A percentile compares a stretch with the other conserved stretches of the same genome.
phyloP scores from a whole-genome alignment of 1,284 basidiomycete species.

The Garcileccinum viscosum region DNA sequence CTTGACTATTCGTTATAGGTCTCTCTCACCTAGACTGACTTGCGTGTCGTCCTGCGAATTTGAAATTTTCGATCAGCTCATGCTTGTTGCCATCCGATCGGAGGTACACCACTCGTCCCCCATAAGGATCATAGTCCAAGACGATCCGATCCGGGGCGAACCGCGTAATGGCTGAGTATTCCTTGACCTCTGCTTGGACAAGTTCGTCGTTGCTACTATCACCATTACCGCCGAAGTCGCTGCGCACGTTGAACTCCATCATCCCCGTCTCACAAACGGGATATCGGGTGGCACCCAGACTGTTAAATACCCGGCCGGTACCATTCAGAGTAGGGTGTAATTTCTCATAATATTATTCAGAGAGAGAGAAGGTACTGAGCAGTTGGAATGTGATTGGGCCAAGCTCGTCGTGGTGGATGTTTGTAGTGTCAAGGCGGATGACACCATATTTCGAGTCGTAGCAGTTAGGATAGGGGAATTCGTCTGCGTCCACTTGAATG shows the following conservation, averaged over 20 bases:
- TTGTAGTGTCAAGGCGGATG: conserved; percentile 11
- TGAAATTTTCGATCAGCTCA: no score
- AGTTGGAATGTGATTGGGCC: conserved; percentile 12
- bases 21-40: no score
- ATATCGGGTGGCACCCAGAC: background rate
- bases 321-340: conserved; percentile 22
- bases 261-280: background rate
- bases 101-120: conserved; percentile 23
- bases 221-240: background rate
- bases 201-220: background rate
- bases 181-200: background rate
- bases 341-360: background rate
- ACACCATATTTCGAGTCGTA: conserved; percentile 6
- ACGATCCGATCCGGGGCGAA: background rate
- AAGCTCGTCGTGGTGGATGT: background rate
- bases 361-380: conserved; percentile 4
- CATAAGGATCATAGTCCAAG: conserved; percentile 31
- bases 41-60: no score
- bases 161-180: background rate
- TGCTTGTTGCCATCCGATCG: no score
- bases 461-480: conserved; percentile 7
- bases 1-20: no score
- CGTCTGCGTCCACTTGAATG: conserved; percentile 12
- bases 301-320: conserved; percentile 16
- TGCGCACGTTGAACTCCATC: conserved; percentile 20